Conservation (phyloP, 2,329 filamentous ascomycete species). For the Fusarium paranaense region DNA sequence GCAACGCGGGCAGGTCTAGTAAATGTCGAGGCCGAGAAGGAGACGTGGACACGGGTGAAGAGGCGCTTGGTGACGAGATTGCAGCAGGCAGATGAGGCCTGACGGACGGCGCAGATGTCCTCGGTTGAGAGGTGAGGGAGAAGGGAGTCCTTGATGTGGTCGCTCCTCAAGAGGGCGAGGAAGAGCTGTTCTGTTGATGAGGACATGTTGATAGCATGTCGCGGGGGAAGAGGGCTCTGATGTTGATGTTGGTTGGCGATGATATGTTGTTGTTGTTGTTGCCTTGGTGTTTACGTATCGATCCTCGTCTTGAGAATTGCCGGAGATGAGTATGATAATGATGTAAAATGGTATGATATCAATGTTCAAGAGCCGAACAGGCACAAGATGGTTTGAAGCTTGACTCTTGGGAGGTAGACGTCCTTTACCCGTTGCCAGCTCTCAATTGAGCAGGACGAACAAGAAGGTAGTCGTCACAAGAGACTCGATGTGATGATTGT, state of each 20-base stretch:
- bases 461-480: constrained; percentile 12
- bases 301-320: constrained; percentile 3
- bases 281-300: constrained; percentile 3
- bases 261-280: constrained; percentile 3
- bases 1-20: constrained; percentile 79
- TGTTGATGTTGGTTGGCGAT: neutral
- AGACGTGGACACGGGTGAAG: constrained; percentile 76
- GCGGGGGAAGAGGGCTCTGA: constrained; percentile 26
- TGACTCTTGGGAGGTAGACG: constrained; percentile 6
- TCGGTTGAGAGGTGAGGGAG: constrained; percentile 61
- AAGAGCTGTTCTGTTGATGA: constrained; percentile 59
- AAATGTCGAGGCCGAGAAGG: constrained; percentile 80
- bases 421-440: constrained; percentile 9
- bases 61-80: constrained; percentile 76
- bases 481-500: constrained; percentile 3
- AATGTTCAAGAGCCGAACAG: constrained; percentile 1
- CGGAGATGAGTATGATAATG: constrained; percentile 12
- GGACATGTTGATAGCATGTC: constrained; percentile 67
- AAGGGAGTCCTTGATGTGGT: constrained; percentile 62
- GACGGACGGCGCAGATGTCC: constrained; percentile 70
- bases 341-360: constrained; percentile 32
- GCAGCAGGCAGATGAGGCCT: constrained; percentile 77
- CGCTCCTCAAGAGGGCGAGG: constrained; percentile 67
- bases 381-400: constrained; percentile 1
- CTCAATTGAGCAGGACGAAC: constrained; percentile 19